Evolutionary conservation across 2,329 filamentous ascomycete species (phyloP).

Genomic region (Fusarium tupiense): DNA sequence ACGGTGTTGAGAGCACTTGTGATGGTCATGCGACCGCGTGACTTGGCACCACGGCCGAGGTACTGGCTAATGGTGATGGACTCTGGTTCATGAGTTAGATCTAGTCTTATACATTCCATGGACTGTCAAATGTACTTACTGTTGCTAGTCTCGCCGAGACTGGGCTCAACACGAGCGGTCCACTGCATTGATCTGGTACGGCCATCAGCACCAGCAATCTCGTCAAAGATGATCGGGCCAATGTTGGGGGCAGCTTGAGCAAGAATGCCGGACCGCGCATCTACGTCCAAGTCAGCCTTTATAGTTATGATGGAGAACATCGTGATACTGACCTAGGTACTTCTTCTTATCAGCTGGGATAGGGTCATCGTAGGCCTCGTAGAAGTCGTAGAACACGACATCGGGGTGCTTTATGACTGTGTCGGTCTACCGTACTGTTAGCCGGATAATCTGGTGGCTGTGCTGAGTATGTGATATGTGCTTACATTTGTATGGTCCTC

Average conservation of each 20-base stretch:
- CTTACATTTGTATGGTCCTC: conserved; percentile 17
- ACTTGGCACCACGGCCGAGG: conserved; percentile 12
- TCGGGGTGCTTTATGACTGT: conserved; percentile 1
- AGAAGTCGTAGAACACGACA: conserved; percentile 15
- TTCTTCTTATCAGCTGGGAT: neutral
- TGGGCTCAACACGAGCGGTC: conserved; percentile 11
- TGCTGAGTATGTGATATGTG: neutral
- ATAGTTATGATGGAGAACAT: rapidly evolving
- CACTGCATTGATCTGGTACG: conserved; percentile 7
- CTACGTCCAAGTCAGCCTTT: neutral
- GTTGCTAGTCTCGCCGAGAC: conserved; percentile 1
- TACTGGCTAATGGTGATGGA: conserved; percentile 18
- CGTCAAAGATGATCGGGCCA: conserved; percentile 7
- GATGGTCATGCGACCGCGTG: conserved; percentile 12
- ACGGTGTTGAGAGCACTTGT: conserved; percentile 16
- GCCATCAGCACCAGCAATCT: conserved; percentile 7
- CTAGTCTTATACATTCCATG: rapidly evolving
- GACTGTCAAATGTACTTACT: neutral
- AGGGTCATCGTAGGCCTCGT: neutral
- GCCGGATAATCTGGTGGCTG: neutral
- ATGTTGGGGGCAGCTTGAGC: conserved; percentile 16
- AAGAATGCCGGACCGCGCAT: neutral
- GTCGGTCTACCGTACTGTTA: neutral
- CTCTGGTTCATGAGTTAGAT: neutral
- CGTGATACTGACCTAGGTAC: neutral